Base-by-base conservation (phyloP, 2,329 filamentous ascomycete genomes). In the Ascocoryne sarcoides region DNA sequence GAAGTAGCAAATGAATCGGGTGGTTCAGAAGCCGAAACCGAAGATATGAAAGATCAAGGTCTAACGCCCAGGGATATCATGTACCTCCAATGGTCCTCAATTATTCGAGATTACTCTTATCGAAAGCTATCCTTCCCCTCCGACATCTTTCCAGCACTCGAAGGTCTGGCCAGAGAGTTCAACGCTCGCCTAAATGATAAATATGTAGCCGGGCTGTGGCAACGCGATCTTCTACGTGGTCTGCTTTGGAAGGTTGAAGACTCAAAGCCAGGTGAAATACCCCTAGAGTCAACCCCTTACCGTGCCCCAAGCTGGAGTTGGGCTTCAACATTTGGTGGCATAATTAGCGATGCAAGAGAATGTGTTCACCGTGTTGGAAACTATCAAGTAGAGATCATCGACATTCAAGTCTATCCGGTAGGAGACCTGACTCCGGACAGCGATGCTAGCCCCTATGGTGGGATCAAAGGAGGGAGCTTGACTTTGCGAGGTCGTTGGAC, bases 281-380 rank as follows among this genome's bases (percentile, higher is more conserved):
- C 39, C 5, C 2, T 2, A 4, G 33, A 17, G 8, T 33, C 19
- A 26, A 26, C 10, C 20, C 42, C 35, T 10, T 45, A 45, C 32
- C 39, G 36, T 18, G 43, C 43, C 28, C 43, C 39, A 16, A 42
- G 14, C 28, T 45, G 43, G 43, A 40, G 32, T 26, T 45, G 43
- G 43, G 43, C 43, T 18, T 45, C 43, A 12, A 37, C 35, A n/a
- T 15, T 40, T n/a, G 42, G 37, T 4, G 16, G 23, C 1, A 32
- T 39, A 9, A 31, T 10, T 17, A 32, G 14, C 17, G 12, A 14
- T 15, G 16, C 19, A 9, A 21, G 20, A 18, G 39, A 42, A 5
- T 33, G 26, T 32, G 7, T 42, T 3, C 9, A 42, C 33, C 17
- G 10, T 12, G 33, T 32, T 37, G 28, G 26, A 3, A 32, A 16